Base-by-base conservation (phyloP, 805 yeast genomes). In the Saccharomycopsis fermentans region DNA sequence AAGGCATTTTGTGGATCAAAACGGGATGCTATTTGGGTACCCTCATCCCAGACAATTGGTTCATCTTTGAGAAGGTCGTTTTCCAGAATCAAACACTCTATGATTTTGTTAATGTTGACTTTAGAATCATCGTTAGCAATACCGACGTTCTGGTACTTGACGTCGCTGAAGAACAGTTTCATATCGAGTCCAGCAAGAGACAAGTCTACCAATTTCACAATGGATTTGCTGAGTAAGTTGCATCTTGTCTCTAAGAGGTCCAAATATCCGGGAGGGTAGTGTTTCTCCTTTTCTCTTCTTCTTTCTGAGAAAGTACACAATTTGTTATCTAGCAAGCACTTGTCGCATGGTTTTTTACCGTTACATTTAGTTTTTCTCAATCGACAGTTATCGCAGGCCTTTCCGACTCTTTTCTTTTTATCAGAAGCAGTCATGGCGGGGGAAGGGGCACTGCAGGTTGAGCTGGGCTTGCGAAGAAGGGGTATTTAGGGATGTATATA, bases 321-420 rank as follows among this genome's bases (percentile, higher is more conserved):
- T 65, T 80, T 81, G 68, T 82, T 82, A 63, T 81, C 84, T 8
- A 73, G 70, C 8, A 73, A 66, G 65, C 87, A 82, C 57, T 80
- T 74, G 39, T 77, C 75, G 63, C 87, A 82, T 0, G 87, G 86
- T 62, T 79, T 79, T 55, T 76, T 75, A 21, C 87, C 87, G 59
- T 81, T 82, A 67, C 87, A 82, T 62, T 81, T 82, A 4, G 85
- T 81, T 69, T 82, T 82, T 65, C 81, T 82, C 58, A 81, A 73
- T 50, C 87, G 71, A 66, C 87, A 82, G 56, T 79, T 76, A 65
- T 82, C 86, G 63, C 87, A 82, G 5, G 86, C 86, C 63, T 81
- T 81, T 12, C 84, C 83, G 3, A 82, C 86, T 60, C 87, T 67
- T 66, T 77, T 80, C 69, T 81, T 81, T 47, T 60, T 64, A 24